These are phyloP conservation scores for Xylariaceae sp. DNA, from an alignment of 2,329 filamentous ascomycete species.

Conservation along the genomic window DNA sequence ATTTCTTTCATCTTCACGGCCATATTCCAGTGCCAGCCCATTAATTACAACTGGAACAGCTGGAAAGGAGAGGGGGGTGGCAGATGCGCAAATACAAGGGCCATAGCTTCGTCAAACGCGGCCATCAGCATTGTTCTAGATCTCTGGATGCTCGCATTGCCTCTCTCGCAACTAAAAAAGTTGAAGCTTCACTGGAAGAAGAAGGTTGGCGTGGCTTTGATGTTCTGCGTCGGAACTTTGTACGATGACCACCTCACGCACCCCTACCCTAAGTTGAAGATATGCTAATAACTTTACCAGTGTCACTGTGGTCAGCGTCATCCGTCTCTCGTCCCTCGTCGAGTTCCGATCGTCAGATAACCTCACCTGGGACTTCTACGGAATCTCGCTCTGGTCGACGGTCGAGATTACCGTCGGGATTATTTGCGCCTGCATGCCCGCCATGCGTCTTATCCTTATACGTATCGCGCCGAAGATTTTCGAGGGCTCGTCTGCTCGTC, in stretches of 20 bases:
- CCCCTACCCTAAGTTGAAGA: neutral
- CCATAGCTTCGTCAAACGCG: conserved; percentile 54
- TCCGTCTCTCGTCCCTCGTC: neutral
- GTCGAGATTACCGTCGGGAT: conserved; percentile 45
- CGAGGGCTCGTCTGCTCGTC: neutral
- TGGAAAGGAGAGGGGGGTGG: conserved; percentile 54
- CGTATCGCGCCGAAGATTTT: neutral
- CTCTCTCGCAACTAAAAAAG: conserved; percentile 47
- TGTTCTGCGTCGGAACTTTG: conserved; percentile 55
- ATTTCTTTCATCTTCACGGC: conserved; percentile 46
- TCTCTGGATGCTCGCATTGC: conserved; percentile 54
- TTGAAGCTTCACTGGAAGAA: conserved; percentile 51
- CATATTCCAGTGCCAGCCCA: conserved; percentile 55
- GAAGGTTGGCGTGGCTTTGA: conserved; percentile 51
- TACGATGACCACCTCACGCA: neutral
- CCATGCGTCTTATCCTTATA: conserved; percentile 38
- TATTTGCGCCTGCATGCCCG: conserved; percentile 45
- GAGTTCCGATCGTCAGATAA: conserved; percentile 25
- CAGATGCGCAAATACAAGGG: conserved; percentile 52
- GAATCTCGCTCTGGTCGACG: conserved; percentile 40
- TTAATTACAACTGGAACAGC: conserved; percentile 54
- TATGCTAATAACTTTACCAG: neutral
- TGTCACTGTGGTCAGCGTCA: neutral
- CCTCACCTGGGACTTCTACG: conserved; percentile 41
- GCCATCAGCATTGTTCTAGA: conserved; percentile 57